These are phyloP conservation scores for Corinectria fuckeliana DNA, from an alignment of 2,329 filamentous ascomycete species.

Conservation along the genomic window DNA sequence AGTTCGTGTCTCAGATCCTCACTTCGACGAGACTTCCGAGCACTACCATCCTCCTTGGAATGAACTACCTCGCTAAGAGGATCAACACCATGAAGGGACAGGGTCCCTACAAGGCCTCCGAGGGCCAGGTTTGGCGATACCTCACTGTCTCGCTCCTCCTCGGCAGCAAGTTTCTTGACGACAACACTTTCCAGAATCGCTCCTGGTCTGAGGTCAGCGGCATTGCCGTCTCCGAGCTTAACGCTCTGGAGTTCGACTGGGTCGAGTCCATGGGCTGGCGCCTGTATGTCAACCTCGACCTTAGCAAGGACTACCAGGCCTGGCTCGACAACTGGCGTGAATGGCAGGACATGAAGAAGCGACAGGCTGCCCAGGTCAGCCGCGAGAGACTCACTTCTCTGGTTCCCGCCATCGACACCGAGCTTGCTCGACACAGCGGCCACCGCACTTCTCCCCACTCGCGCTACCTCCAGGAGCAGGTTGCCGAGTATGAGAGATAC, in stretches of 20 bases:
- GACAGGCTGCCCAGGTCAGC: slow-evolving; percentile 54
- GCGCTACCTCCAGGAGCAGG: slow-evolving; percentile 61
- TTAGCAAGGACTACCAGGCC: slow-evolving; percentile 72
- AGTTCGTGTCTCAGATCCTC: slow-evolving; percentile 90
- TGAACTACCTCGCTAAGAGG: slow-evolving; percentile 86
- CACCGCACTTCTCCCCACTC: slow-evolving; percentile 47
- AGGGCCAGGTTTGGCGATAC: slow-evolving; percentile 84
- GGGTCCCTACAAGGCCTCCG: slow-evolving; percentile 62
- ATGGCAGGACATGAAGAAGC: slow-evolving; percentile 63
- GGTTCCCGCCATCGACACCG: slow-evolving; percentile 55
- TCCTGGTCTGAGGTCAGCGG: slow-evolving; percentile 97
- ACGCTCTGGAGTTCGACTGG: slow-evolving; percentile 88
- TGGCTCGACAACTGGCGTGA: slow-evolving; percentile 68
- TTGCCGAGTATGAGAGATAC: slow-evolving; percentile 59
- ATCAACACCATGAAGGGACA: slow-evolving; percentile 74
- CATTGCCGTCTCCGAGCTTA: slow-evolving; percentile 83
- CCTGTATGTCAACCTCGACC: slow-evolving; percentile 84
- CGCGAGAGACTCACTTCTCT: slow-evolving; percentile 58
- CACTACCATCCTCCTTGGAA: slow-evolving; percentile 86
- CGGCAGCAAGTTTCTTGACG: slow-evolving; percentile 94
- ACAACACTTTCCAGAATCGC: slow-evolving; percentile 97
- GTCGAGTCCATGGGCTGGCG: slow-evolving; percentile 81
- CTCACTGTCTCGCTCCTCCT: slow-evolving; percentile 84
- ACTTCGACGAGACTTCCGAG: slow-evolving; percentile 89
- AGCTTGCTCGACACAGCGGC: slow-evolving; percentile 47